Conservation (phyloP, 1,284 basidiomycete genomes). For the Ustilago trichophora region DNA sequence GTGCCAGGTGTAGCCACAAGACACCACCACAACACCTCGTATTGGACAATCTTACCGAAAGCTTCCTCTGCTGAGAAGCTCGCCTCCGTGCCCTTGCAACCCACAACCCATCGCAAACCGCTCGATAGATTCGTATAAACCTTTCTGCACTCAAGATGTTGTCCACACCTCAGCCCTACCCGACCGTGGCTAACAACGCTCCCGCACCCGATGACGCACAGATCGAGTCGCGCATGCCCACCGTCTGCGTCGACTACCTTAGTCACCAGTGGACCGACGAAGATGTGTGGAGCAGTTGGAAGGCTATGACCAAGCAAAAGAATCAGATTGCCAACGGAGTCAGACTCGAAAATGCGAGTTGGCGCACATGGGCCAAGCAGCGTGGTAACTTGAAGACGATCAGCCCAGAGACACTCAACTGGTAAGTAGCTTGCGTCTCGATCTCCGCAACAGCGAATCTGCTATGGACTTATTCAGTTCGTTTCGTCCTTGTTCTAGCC, state of each 20-base stretch:
- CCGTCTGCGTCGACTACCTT: conserved; percentile 75
- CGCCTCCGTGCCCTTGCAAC: background rate
- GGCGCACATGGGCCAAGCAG: conserved; percentile 99
- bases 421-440: conserved; percentile 72
- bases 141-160: conserved; percentile 57
- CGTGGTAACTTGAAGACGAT: conserved; percentile 94
- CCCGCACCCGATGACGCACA: conserved; percentile 65
- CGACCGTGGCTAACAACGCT: conserved; percentile 55
- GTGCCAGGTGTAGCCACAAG: conserved; percentile 22
- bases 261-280: conserved; percentile 97
- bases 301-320: conserved; percentile 97
- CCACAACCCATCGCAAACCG: no score
- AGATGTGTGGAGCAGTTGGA: conserved; percentile 97
- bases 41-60: conserved; percentile 14
- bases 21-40: background rate
- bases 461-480: no score
- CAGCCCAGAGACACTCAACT: conserved; percentile 95
- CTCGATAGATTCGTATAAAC: conserved; percentile 8
- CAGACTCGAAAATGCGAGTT: conserved; percentile 94
- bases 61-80: background rate
- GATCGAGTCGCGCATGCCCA: conserved; percentile 68
- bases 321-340: conserved; percentile 96
- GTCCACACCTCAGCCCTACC: conserved; percentile 64
- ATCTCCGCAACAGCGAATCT: no score
- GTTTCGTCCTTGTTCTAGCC: no score